Evolutionary conservation across 78 protist genomes (phyloP), one percentile per base, ranked within the genome.

Genomic region (Acrasis kona): DNA sequence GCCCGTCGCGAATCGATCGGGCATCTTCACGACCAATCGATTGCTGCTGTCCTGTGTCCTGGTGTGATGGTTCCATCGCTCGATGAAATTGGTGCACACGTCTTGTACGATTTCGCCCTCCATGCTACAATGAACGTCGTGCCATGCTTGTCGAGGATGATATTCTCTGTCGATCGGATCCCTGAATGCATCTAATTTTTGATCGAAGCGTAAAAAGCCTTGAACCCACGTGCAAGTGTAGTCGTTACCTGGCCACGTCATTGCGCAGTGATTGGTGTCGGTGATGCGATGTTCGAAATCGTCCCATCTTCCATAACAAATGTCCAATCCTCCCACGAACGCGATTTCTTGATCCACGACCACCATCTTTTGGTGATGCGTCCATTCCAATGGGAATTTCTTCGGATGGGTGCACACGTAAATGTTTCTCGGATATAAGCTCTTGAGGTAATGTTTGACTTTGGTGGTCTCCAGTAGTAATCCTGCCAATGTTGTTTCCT

Each of bases 101-200:
- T 92, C 96, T 29, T 86, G 35, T 12, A 93, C 96, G 0, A 83
- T 73, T 4, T 28, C 40, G 39, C 96, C 96, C 68, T 10, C 76
- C 39, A 84, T 30, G 12, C 73, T 31, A 19, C 61, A 50, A 30
- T 65, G 82, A 27, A 92, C 79, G 76, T 92, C 96, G 74, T 92
- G 96, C 96, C 96, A 92, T 2, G 96, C 95, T 89, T 90, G 88
- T 31, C 96, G 65, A 32, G 92, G 83, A 2, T 65, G 42, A 1
- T 0, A 19, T 57, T 30, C 19, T 34, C 87, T 76, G 30, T 84
- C 84, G 36, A 84, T 4, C 9, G 30, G 5, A 65, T 84, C 87
- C 38, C 38, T 69, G 4, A 50, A 74, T 27, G 84, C 80, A 50
- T 50, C 61, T n/a, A 50, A 50, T 50, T 50, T 50, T 31, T n/a